Conservation (phyloP, 148 eudicot species). For the Chenopodium berlandieri region DNA sequence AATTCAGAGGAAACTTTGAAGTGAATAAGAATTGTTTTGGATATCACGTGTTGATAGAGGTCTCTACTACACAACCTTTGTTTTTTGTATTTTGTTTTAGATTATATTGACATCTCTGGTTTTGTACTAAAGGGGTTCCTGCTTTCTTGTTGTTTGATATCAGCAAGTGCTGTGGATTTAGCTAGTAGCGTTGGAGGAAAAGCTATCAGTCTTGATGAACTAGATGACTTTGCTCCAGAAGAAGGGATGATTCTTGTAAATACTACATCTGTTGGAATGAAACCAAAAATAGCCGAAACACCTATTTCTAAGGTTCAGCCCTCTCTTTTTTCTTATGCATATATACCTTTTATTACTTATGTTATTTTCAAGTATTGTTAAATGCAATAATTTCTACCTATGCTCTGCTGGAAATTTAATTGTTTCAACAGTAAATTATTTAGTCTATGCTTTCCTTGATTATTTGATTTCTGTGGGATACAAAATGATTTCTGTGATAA, state of each 20-base stretch:
- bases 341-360: not conserved
- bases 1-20: no score
- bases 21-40: not conserved
- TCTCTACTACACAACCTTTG: not conserved
- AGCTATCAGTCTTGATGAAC: slow-evolving; percentile 62
- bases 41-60: not conserved
- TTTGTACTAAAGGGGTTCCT: not conserved
- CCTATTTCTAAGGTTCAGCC: slow-evolving; percentile 71
- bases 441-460: no score
- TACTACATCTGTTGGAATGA: slow-evolving; percentile 88
- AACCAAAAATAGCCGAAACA: slow-evolving; percentile 63
- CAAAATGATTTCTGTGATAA: not conserved
- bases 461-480: no score
- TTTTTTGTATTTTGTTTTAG: not conserved
- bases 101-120: not conserved
- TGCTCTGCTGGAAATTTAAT: not conserved
- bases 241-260: slow-evolving; percentile 83
- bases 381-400: not conserved
- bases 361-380: not conserved
- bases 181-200: slow-evolving; percentile 64
- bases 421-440: no score
- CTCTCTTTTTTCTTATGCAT: not conserved
- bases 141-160: not conserved
- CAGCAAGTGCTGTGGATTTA: slow-evolving; percentile 56
- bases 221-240: slow-evolving; percentile 61